Evolutionary conservation across 2,329 filamentous ascomycete genomes (phyloP).

Genomic region (Diplodia corticola): DNA sequence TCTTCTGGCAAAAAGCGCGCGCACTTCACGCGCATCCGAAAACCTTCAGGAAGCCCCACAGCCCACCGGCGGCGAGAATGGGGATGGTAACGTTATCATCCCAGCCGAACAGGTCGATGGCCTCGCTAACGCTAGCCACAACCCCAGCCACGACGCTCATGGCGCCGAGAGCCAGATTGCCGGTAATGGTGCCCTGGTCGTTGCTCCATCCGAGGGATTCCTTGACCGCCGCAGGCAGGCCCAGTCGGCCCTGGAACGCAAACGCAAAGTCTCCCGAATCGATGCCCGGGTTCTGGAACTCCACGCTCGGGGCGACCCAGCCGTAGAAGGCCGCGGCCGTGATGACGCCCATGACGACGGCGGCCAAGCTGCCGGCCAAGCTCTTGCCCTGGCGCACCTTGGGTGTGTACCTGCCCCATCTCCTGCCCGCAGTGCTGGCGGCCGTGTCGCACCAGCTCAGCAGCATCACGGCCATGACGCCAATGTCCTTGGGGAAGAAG

Average conservation of each 20-base stretch:
- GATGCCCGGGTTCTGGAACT: constrained; percentile 30
- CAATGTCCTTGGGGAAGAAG: constrained; percentile 91
- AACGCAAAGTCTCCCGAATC: constrained; percentile 58
- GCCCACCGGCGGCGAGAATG: constrained; percentile 79
- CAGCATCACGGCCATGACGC: constrained; percentile 82
- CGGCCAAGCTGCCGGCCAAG: constrained; percentile 82
- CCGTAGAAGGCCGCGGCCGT: constrained; percentile 90
- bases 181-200: constrained; percentile 63
- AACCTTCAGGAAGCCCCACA: constrained; percentile 87
- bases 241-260: constrained; percentile 77
- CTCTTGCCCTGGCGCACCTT: constrained; percentile 86
- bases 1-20: not conserved
- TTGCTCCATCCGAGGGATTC: constrained; percentile 62
- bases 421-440: constrained; percentile 86
- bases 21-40: constrained; percentile 56
- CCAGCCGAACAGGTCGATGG: constrained; percentile 88
- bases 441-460: constrained; percentile 98
- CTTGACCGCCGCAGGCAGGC: constrained; percentile 63
- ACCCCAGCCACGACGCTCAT: constrained; percentile 89
- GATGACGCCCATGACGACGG: constrained; percentile 76
- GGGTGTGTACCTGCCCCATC: constrained; percentile 87
- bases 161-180: constrained; percentile 70
- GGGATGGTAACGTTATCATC: constrained; percentile 98
- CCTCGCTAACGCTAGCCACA: constrained; percentile 83
- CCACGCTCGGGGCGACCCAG: constrained; percentile 65